Base-by-base conservation (phyloP, 129 eudicot species). In the Silybum marianum region DNA sequence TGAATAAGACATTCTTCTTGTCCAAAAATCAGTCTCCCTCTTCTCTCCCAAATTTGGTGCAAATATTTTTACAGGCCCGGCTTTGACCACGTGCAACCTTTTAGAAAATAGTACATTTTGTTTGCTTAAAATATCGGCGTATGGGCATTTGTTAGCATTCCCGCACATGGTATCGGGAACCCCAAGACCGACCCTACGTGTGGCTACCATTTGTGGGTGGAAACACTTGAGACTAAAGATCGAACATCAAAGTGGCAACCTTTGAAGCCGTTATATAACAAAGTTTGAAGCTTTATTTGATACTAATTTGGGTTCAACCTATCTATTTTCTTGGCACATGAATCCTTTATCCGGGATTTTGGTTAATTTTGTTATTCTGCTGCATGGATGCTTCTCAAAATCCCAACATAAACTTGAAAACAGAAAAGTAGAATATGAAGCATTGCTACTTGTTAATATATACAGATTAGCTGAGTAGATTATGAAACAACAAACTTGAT, bases 381-480 rank as follows among this genome's bases (percentile, higher is more conserved):
- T 48, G 60, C 60, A 48, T 48, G 60, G 60, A 48, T 48, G 60
- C 19, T 5, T 48, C 60, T 48, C 44, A 18, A 30, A 6, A 18
- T 13, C 58, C 66, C 19, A 21, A 21, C 14, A 11, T 4, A 28
- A 19, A 81, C 38, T 44, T 73, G 38, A 40, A 73, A 40, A 22
- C 21, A 71, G 23, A 60, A 60, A 19, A 60, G 23, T 7, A 60
- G 11, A 60, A 60, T 4, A 48, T 32, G 32, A 79, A 51, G 81
- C 74, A 78, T 66, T 65, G 25, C 74, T 78, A 38, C 81, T 23
- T 78, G 23, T 34, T 78, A 10, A 78, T 25, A 42, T 78, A 42
- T 69, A 24, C 54, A 51, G 1, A 70, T 28, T n/a, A 36, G 6
- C 71, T 70, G 23, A 71, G 42, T 38, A 18, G 23, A 54, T 9